Evolutionary conservation across 345 rosid species (phyloP), one percentile per base, ranked within the genome.

Genomic region (Iberis pinnata): DNA sequence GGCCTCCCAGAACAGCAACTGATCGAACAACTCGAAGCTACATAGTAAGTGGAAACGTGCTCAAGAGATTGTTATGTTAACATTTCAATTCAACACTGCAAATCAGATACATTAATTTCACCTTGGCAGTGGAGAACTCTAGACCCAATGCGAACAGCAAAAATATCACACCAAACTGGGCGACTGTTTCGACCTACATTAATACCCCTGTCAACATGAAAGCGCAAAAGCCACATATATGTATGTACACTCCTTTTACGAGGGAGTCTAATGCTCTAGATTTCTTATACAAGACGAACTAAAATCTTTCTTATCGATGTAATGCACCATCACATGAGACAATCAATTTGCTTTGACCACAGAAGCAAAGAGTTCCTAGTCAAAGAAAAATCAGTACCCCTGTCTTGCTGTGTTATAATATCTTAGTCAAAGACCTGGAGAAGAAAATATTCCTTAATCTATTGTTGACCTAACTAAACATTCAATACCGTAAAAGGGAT

Each of bases 1-100:
- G 86, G 39, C 97, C 97, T 47, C 97, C 96, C 43, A 80, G 71
- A 44, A 86, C 67, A 68, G 97, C 96, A 72, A 89, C 97, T 38
- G 88, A 94, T 65, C 92, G 80, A 60, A 89, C 97, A 70, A 86
- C 83, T 40, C 83, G 81, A 63, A 89, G 95, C 95, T 89, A 78
- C 67, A 83, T n/a, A 38, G 43, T 13, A 54, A 33, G 45, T 17
- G 39, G 39, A 49, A 15, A 47, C 22, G 29, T 18, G 25, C 8
- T 37, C 17, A 17, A 11, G 46, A 49, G 42, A 32, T 18, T 24
- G 33, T 24, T 18, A 60, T 20, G 43, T 37, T 40, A 67, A 48
- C 9, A 26, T 13, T 49, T 55, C 29, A 61, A 27, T 17, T 42
- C 45, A 68, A 18, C 35, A 49, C 14, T 1, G 17, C 12, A 36